Evolutionary conservation across 78 protist species (phyloP).

Genomic region (Guillardia theta): DNA sequence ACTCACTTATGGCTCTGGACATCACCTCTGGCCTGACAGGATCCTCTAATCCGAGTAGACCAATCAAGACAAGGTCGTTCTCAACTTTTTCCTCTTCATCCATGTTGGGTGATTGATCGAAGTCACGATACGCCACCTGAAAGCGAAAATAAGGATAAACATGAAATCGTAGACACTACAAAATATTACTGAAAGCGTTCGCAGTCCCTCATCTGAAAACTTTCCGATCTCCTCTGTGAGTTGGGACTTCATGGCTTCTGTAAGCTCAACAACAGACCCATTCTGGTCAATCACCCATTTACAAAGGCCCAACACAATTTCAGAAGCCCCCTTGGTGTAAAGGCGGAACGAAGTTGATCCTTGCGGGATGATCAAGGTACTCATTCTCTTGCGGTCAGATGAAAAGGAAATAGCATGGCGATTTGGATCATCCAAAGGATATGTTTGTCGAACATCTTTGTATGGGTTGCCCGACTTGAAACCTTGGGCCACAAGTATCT

Average conservation of each 20-base stretch:
- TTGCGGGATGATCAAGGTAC: not conserved
- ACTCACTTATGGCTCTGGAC: not conserved
- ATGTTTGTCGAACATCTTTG: not conserved
- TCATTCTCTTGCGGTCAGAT: slow-evolving; percentile 39
- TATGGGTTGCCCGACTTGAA: not conserved
- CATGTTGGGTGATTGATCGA: not conserved
- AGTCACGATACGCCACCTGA: not conserved
- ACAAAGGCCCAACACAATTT: slow-evolving; percentile 1
- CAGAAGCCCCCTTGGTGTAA: not conserved
- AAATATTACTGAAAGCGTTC: not conserved
- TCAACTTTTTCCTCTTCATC: slow-evolving; percentile 23
- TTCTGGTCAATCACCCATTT: not conserved
- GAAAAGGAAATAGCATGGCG: not conserved
- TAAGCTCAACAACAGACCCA: not conserved
- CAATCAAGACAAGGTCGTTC: slow-evolving; percentile 55
- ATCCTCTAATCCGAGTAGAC: slow-evolving; percentile 87
- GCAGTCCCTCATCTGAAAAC: slow-evolving; percentile 4
- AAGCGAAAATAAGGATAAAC: too few species aligned
- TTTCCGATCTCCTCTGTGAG: not conserved
- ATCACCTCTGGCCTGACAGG: not conserved
- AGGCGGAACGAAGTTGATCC: not conserved
- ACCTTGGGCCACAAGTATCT: not conserved
- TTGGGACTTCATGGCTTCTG: not conserved
- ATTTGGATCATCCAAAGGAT: not conserved
- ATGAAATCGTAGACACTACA: too few species aligned